Evolutionary conservation across 2,329 filamentous ascomycete genomes (phyloP).

Genomic region (Colletotrichum musicola): DNA sequence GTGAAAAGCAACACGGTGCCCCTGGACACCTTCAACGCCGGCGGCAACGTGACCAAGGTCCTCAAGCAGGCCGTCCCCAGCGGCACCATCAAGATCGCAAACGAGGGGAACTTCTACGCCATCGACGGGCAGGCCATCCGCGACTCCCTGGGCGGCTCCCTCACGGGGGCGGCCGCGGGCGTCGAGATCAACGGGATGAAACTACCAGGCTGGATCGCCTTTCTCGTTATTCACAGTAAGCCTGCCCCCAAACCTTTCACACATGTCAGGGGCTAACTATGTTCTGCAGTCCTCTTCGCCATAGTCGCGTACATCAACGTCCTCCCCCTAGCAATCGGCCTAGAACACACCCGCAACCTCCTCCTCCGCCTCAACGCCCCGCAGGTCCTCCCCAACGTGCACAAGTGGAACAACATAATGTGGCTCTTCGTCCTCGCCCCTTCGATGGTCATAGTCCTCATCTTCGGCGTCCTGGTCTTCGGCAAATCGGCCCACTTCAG

Average conservation of each 20-base stretch:
- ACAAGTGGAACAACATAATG: conserved; percentile 43
- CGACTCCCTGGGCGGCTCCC: conserved; percentile 39
- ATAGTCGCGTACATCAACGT: conserved; percentile 44
- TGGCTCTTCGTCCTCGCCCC: conserved; percentile 46
- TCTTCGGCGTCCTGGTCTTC: conserved; percentile 45
- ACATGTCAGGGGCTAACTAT: not conserved
- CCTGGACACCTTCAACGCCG: conserved; percentile 15
- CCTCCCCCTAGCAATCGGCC: conserved; percentile 45
- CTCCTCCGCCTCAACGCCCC: conserved; percentile 42
- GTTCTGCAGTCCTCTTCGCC: conserved; percentile 42
- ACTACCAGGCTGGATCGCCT: conserved; percentile 36
- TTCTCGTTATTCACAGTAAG: conserved; percentile 46
- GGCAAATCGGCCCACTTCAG: conserved; percentile 45
- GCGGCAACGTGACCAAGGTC: conserved; percentile 30
- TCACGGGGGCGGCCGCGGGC: conserved; percentile 40
- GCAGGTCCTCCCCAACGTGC: conserved; percentile 42
- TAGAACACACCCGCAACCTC: conserved; percentile 45
- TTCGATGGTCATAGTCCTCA: conserved; percentile 42
- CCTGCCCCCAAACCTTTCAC: not conserved
- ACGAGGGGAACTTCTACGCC: conserved; percentile 44
- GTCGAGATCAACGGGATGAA: conserved; percentile 40
- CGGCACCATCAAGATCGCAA: conserved; percentile 44
- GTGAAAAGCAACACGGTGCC: conserved; percentile 42
- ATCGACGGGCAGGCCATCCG: conserved; percentile 44
- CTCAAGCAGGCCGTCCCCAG: conserved; percentile 44